Evolutionary conservation across 2,329 filamentous ascomycete species (phyloP).

Genomic region (Botrytis tulipae): DNA sequence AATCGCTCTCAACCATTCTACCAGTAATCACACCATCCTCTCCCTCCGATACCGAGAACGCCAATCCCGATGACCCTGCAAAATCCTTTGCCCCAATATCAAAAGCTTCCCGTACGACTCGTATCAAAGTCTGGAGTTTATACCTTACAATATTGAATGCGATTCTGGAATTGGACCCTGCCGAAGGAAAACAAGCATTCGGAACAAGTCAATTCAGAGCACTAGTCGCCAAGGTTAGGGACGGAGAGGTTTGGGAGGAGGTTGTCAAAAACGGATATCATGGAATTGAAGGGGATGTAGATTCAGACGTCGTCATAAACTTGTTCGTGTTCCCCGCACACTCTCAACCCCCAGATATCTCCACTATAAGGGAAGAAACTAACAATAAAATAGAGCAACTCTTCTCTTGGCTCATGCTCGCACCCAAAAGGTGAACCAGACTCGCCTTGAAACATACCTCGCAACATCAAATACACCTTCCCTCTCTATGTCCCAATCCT

Average conservation of each 20-base stretch:
- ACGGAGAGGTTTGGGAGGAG: slow-evolving; percentile 92
- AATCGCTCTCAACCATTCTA: slow-evolving; percentile 80
- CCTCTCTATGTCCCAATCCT: slow-evolving; percentile 69
- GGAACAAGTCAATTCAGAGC: slow-evolving; percentile 81
- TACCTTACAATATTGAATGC: slow-evolving; percentile 93
- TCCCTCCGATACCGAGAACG: slow-evolving; percentile 36
- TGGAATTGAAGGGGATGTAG: slow-evolving; percentile 84
- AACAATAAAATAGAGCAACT: slow-evolving; percentile 63
- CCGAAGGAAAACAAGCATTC: slow-evolving; percentile 87
- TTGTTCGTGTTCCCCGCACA: slow-evolving; percentile 53
- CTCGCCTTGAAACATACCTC: slow-evolving; percentile 83
- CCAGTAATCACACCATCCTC: slow-evolving; percentile 67
- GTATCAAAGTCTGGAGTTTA: slow-evolving; percentile 96
- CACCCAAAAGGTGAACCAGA: slow-evolving; percentile 80
- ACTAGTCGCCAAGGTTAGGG: slow-evolving; percentile 78
- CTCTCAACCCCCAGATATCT: slow-evolving; percentile 18
- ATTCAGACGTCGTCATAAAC: slow-evolving; percentile 91
- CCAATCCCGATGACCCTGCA: slow-evolving; percentile 43
- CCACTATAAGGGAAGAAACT: slow-evolving; percentile 18
- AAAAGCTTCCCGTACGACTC: slow-evolving; percentile 73
- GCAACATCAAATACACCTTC: slow-evolving; percentile 71
- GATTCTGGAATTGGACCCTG: slow-evolving; percentile 80
- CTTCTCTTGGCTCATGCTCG: slow-evolving; percentile 87
- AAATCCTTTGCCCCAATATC: slow-evolving; percentile 59
- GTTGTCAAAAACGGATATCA: slow-evolving; percentile 85